phyloP scores from a whole-genome alignment of 345 rosid genomes.

The Populus pruinosa region DNA sequence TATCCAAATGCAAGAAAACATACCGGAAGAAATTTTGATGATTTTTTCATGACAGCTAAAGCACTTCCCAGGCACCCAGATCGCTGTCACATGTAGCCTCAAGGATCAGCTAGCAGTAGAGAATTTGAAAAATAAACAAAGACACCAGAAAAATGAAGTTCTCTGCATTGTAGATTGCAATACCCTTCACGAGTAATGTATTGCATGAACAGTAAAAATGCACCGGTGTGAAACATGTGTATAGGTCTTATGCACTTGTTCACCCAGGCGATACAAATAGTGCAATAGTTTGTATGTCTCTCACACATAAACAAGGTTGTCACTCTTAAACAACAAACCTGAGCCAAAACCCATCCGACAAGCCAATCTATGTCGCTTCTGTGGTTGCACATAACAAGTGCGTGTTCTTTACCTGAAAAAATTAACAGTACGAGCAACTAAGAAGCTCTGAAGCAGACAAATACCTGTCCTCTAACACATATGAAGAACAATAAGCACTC shows the following conservation, averaged over 20 bases:
- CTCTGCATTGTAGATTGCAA: not conserved
- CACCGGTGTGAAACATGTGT: not conserved
- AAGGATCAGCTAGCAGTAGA: slow-evolving; percentile 18
- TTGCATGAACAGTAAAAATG: not conserved
- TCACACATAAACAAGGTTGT: not conserved
- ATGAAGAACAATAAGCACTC: not conserved
- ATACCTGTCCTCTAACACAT: not conserved
- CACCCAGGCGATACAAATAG: too few species aligned
- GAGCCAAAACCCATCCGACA: slow-evolving; percentile 95
- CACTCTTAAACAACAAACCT: slow-evolving; percentile 41
- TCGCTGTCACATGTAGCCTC: slow-evolving; percentile 51
- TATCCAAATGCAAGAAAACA: slow-evolving; percentile 22
- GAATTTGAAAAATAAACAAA: not conserved
- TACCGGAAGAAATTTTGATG: slow-evolving; percentile 93
- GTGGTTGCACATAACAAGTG: slow-evolving; percentile 81
- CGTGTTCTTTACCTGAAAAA: slow-evolving; percentile 83
- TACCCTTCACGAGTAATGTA: not conserved
- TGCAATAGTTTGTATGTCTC: not conserved
- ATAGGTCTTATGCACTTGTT: not conserved
- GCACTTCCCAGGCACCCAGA: slow-evolving; percentile 93
- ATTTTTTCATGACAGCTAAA: slow-evolving; percentile 96
- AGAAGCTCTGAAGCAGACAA: not conserved
- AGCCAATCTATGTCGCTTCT: slow-evolving; percentile 98
- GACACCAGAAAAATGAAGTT: not conserved
- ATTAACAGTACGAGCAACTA: slow-evolving; percentile 6